Conservation (phyloP, 179 eudicot species). For the Silene vulgaris region DNA sequence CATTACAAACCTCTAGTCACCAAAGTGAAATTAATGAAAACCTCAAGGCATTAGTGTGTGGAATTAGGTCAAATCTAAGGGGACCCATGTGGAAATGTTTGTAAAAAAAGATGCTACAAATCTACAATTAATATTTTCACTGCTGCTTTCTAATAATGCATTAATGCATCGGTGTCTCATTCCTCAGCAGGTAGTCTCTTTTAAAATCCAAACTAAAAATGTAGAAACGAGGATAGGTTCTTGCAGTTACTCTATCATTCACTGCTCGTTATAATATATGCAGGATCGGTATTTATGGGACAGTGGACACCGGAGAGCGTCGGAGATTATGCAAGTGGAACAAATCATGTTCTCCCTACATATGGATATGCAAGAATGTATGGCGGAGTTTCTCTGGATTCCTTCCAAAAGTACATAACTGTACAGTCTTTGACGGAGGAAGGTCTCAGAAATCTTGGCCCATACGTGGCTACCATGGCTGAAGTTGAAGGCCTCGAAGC, state of each 20-base stretch:
- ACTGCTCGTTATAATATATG: conserved; percentile 12
- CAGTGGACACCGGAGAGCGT: conserved; percentile 99
- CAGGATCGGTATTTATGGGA: conserved; percentile 95
- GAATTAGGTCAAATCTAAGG: no score
- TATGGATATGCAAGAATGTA: conserved; percentile 97
- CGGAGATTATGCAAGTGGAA: conserved; percentile 98
- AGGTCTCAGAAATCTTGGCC: conserved; percentile 80
- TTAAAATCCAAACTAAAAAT: no score
- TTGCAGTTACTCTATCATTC: not conserved
- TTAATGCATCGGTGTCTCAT: no score
- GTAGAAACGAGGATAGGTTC: no score
- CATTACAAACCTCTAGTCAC: not conserved
- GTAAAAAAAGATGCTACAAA: no score
- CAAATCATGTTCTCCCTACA: conserved; percentile 91
- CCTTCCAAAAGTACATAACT: conserved; percentile 90
- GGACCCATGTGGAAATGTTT: no score
- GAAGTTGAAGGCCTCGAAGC: conserved; percentile 95
- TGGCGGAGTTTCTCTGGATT: conserved; percentile 88
- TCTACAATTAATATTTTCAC: no score
- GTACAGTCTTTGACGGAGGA: conserved; percentile 93
- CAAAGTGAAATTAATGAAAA: not conserved
- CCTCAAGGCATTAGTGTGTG: no score
- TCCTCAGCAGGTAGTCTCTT: no score
- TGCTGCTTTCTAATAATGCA: no score
- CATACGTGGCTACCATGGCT: conserved; percentile 91